phyloP scores from a whole-genome alignment of 768 basidiomycete species.

The Boletus subcaerulescens region DNA sequence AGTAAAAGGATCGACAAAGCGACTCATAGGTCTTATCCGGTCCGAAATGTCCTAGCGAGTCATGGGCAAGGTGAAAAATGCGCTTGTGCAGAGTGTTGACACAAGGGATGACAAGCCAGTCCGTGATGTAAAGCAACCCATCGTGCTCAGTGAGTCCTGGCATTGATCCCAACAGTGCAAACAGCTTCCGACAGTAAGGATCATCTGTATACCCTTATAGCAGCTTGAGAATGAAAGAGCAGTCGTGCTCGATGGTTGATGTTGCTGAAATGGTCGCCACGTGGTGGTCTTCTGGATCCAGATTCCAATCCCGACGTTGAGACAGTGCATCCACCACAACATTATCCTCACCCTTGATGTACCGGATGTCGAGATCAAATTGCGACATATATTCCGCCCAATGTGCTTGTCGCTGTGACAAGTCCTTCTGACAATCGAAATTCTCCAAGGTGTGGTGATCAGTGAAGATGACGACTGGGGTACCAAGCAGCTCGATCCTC shows the following conservation, averaged over 20 bases:
- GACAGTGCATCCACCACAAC: not conserved
- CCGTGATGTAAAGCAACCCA: not conserved
- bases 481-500: slow-evolving; percentile 18
- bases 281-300: too few relatives aligned
- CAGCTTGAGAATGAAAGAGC: too few relatives aligned
- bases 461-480: slow-evolving; percentile 16
- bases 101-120: not conserved
- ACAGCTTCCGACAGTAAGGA: too few relatives aligned
- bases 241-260: too few relatives aligned
- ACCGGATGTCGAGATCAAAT: slow-evolving; percentile 29
- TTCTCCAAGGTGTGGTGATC: slow-evolving; percentile 28
- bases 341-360: slow-evolving; percentile 28
- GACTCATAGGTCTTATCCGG: not conserved
- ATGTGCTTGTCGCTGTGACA: slow-evolving; percentile 17
- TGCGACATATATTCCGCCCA: slow-evolving; percentile 40
- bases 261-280: too few relatives aligned
- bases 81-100: rapidly evolving
- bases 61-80: not conserved
- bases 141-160: too few relatives aligned
- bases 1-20: not conserved
- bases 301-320: too few relatives aligned
- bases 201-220: too few relatives aligned
- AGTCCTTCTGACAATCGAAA: not conserved
- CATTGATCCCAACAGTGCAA: too few relatives aligned
- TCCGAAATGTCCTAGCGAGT: not conserved